phyloP scores from a whole-genome alignment of 1,284 basidiomycete genomes.

The Leccinum angustisporum region DNA sequence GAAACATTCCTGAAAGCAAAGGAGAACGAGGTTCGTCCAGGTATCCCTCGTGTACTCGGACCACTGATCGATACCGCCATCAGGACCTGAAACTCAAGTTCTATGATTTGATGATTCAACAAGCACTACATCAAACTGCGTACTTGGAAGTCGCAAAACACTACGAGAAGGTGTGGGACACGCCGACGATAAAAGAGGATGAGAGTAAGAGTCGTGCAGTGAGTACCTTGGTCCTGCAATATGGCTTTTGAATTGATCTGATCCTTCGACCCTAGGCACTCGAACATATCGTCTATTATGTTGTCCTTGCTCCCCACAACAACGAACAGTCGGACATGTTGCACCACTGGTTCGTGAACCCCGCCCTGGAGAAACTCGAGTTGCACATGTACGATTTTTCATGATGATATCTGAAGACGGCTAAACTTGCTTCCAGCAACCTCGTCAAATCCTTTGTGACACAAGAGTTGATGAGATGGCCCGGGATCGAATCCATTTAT shows the following conservation, averaged over 20 bases:
- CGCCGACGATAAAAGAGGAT: slow-evolving; percentile 86
- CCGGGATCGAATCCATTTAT: slow-evolving; percentile 91
- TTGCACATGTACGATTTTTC: slow-evolving; percentile 74
- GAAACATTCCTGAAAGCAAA: slow-evolving; percentile 89
- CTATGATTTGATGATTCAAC: slow-evolving; percentile 95
- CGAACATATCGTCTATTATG: slow-evolving; percentile 93
- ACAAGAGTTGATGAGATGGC: slow-evolving; percentile 97
- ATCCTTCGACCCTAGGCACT: slow-evolving; percentile 59
- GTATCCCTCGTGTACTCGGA: neutral
- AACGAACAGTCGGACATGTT: slow-evolving; percentile 99
- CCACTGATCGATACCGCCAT: slow-evolving; percentile 9
- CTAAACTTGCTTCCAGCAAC: slow-evolving; percentile 55
- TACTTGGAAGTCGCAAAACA: slow-evolving; percentile 96
- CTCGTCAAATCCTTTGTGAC: slow-evolving; percentile 97
- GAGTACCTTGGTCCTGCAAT: slow-evolving; percentile 31
- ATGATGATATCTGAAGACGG: slow-evolving; percentile 1
- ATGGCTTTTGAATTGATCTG: slow-evolving; percentile 2
- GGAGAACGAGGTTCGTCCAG: slow-evolving; percentile 73
- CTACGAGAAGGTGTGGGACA: slow-evolving; percentile 96
- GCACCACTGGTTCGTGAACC: slow-evolving; percentile 80
- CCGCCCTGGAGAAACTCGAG: slow-evolving; percentile 78
- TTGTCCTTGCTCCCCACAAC: slow-evolving; percentile 89
- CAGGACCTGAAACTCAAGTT: slow-evolving; percentile 96
- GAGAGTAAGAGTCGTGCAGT: slow-evolving; percentile 74
- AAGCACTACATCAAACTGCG: slow-evolving; percentile 80